Conservation (phyloP, 2,329 filamentous ascomycete species). For the Aspergillus versicolor region DNA sequence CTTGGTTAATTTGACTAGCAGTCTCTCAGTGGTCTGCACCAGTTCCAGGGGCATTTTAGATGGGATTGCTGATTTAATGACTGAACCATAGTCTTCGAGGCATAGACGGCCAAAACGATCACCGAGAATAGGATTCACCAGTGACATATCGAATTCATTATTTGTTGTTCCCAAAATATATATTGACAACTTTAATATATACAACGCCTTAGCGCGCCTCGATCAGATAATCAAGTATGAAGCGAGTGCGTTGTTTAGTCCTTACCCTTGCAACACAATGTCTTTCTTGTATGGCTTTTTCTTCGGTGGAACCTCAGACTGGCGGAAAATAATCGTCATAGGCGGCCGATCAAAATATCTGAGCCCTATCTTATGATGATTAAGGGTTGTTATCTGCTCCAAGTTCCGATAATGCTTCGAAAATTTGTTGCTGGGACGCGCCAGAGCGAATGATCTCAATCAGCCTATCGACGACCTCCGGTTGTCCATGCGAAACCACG, state of each 20-base stretch:
- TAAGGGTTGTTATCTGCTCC: neutral
- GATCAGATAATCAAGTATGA: neutral
- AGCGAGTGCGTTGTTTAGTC: neutral
- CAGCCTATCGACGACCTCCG: slow-evolving; percentile 23
- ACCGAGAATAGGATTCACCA: too few relatives aligned
- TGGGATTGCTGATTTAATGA: too few relatives aligned
- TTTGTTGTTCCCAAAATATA: too few relatives aligned
- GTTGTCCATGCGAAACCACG: slow-evolving; percentile 24
- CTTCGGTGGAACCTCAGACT: neutral
- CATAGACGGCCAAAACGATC: too few relatives aligned
- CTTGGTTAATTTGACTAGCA: too few relatives aligned
- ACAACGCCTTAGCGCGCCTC: neutral
- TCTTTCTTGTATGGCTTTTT: too few relatives aligned
- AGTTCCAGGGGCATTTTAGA: too few relatives aligned
- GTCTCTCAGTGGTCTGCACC: too few relatives aligned
- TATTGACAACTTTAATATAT: neutral
- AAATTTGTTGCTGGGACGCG: slow-evolving; percentile 28
- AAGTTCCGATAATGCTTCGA: slow-evolving; percentile 18
- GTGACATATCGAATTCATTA: too few relatives aligned
- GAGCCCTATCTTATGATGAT: neutral
- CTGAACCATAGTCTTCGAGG: too few relatives aligned
- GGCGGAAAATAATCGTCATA: neutral
- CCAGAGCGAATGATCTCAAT: slow-evolving; percentile 29
- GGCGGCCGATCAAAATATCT: neutral
- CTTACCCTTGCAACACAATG: neutral